Base-by-base conservation (phyloP, 1,284 basidiomycete species). In the Crepidotus sp. region DNA sequence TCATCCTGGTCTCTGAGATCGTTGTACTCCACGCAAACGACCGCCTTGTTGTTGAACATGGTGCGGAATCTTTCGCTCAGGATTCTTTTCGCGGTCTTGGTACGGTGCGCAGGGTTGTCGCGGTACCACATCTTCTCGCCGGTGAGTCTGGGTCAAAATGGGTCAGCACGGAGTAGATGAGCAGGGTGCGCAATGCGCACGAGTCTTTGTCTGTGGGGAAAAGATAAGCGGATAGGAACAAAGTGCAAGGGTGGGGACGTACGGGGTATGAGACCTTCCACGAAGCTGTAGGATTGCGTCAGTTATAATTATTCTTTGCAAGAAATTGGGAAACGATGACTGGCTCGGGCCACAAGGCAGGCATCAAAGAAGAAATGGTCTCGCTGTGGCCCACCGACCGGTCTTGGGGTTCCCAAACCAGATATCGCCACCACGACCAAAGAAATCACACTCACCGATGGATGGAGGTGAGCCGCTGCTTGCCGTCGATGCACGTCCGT, bases 401-500 rank as follows among this genome's bases (percentile, higher is more conserved):
- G n/a, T n/a, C n/a, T n/a, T n/a, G n/a, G n/a, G n/a, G n/a, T n/a
- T n/a, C n/a, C n/a, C n/a, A n/a, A n/a, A n/a, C n/a, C n/a, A n/a
- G n/a, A n/a, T n/a, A n/a, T n/a, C n/a, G n/a, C n/a, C n/a, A n/a
- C n/a, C n/a, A n/a, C n/a, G n/a, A n/a, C n/a, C n/a, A n/a, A n/a
- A n/a, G n/a, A 29, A 13, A 17, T 6, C 24, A 3, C 21, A 17
- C 46, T 6, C 32, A 44, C 24, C 68, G 64, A 31, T 76, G 70
- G 35, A 87, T 77, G 0, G 80, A 83, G 0, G 84, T 86, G 46
- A 86, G 55, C n/a, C 83, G 66, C 56, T 87, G 83, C 56, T 87
- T 87, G 6, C 83, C 83, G 54, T 86, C 83, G 11, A 87, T 84
- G 50, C 83, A 86, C 0, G 74, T 77, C 48, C 73, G 74, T 0